These are phyloP conservation scores for Beta macrorhiza DNA, from an alignment of 179 eudicot genomes.

Conservation along the genomic window DNA sequence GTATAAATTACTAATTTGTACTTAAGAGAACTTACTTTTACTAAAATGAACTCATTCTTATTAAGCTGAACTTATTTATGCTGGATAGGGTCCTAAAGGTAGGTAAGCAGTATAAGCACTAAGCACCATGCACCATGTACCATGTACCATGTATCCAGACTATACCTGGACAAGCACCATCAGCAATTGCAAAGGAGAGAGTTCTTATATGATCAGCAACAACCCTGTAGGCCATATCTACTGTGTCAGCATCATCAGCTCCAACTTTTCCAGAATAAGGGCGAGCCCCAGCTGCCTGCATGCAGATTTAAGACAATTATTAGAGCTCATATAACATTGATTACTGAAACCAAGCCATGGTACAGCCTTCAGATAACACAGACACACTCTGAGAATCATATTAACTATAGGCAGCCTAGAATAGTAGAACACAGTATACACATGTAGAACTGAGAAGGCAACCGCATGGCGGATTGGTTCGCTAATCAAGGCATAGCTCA, in stretches of 20 bases:
- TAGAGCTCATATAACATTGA: not conserved
- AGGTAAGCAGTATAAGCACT: not conserved
- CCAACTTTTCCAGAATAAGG: conserved; percentile 91
- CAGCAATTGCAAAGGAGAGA: conserved; percentile 98
- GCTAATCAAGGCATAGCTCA: too few relatives aligned
- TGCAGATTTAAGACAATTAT: conserved; percentile 7
- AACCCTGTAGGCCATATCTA: conserved; percentile 98
- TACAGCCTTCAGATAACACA: not conserved
- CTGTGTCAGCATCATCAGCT: conserved; percentile 76
- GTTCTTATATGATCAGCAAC: conserved; percentile 98
- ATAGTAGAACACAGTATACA: not conserved
- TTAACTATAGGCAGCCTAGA: not conserved
- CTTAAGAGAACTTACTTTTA: too few relatives aligned
- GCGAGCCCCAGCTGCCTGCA: conserved; percentile 79
- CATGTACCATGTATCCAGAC: not conserved
- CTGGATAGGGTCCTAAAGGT: not conserved
- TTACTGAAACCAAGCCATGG: not conserved
- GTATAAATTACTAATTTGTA: too few relatives aligned
- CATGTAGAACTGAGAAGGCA: not conserved
- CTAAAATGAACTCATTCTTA: too few relatives aligned
- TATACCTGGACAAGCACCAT: conserved; percentile 96
- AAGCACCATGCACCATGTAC: not conserved
- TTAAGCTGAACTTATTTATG: too few relatives aligned
- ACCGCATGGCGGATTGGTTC: too few relatives aligned
- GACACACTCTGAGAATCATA: too few relatives aligned